Evolutionary conservation across 768 basidiomycete genomes (phyloP).

Genomic region (Termitomyces heimii): DNA sequence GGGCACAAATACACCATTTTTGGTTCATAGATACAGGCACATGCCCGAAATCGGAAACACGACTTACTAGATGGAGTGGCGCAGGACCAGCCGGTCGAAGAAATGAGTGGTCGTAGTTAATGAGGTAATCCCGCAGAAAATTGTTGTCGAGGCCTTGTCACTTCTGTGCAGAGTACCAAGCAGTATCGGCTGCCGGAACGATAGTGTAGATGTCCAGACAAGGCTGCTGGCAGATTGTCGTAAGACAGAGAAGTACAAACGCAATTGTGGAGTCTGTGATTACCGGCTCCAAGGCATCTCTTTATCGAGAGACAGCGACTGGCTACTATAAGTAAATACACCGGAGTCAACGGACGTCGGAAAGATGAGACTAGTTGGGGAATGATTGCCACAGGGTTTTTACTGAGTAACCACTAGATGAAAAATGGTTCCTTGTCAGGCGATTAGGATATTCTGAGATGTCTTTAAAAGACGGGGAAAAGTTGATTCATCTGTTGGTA

Average conservation of each 20-base stretch:
- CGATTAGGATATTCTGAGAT: not conserved
- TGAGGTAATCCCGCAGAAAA: not conserved
- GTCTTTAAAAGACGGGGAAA: not conserved
- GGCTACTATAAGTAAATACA: not conserved
- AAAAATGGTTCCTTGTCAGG: not conserved
- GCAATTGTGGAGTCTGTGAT: not conserved
- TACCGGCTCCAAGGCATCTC: not conserved
- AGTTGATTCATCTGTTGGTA: not conserved
- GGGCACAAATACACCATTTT: not conserved
- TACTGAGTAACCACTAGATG: not conserved
- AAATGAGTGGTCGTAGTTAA: not conserved
- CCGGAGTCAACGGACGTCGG: not conserved
- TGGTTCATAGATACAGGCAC: not conserved
- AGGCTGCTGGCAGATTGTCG: not conserved
- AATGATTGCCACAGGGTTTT: not conserved
- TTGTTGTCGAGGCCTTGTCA: not conserved
- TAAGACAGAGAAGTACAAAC: not conserved
- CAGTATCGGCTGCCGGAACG: not conserved
- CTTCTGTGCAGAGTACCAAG: not conserved
- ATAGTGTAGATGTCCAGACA: not conserved
- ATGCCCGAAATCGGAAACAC: not conserved
- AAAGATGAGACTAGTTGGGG: not conserved
- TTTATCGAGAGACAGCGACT: not conserved
- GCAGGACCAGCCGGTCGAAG: not conserved
- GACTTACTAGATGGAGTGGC: not conserved